phyloP scores from a whole-genome alignment of 176 grass and related monocot genomes.

The Alopecurus myosuroides region DNA sequence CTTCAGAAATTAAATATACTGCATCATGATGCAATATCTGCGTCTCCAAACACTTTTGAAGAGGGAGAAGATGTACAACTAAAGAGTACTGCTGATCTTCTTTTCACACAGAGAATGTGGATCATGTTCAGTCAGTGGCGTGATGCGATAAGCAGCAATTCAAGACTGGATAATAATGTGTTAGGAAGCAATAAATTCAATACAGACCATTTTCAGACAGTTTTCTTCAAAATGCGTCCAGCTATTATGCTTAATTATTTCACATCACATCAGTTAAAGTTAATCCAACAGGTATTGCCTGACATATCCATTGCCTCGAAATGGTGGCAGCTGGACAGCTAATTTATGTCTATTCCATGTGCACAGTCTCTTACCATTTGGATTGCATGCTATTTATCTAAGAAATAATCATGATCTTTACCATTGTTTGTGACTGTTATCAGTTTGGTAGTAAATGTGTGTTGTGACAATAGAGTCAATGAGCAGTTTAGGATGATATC shows the following conservation, averaged over 20 bases:
- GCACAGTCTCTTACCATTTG: neutral
- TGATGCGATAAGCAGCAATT: constrained; percentile 42
- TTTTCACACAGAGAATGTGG: constrained; percentile 82
- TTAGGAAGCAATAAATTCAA: constrained; percentile 29
- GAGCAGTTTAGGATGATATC: neutral
- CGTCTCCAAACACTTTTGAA: constrained; percentile 35
- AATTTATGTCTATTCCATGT: neutral
- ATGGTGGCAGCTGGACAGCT: neutral
- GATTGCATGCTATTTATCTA: neutral
- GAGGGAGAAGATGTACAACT: constrained; percentile 35
- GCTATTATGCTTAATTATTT: constrained; percentile 72
- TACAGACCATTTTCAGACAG: constrained; percentile 51
- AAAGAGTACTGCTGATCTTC: constrained; percentile 54
- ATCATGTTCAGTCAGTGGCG: constrained; percentile 68
- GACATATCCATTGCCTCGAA: constrained; percentile 9
- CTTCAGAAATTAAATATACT: constrained; percentile 39
- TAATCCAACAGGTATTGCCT: constrained; percentile 73
- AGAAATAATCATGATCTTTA: neutral
- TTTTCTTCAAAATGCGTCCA: constrained; percentile 85
- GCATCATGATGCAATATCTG: constrained; percentile 24
- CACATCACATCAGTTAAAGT: constrained; percentile 66
- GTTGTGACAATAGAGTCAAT: neutral
- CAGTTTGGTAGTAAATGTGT: neutral
- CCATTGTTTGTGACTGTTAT: constrained; percentile 18
- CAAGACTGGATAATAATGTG: constrained; percentile 16